Evolutionary conservation across 2,329 filamentous ascomycete genomes (phyloP), one percentile per base, ranked within the genome.

Genomic region (Stachybotrys echinatus): DNA sequence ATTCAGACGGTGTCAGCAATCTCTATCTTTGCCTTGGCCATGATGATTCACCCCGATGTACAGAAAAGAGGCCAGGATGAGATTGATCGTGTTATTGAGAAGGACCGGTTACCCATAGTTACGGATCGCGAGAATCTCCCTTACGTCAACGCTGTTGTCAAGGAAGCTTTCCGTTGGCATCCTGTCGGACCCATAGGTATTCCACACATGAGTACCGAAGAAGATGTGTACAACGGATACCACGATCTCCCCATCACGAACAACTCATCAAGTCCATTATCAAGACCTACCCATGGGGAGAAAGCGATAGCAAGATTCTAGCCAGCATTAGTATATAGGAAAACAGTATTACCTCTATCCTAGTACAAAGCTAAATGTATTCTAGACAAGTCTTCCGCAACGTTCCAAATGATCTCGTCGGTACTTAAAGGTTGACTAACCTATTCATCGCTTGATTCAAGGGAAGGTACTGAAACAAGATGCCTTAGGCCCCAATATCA

Each of bases 141-240:
- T 0, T 66, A 65, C 21, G 42, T 65, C 10, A 48, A 65, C 12
- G 61, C 61, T 1, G 39, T 59, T 3, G 53, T 66, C 0, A 66
- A 65, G n/a, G 64, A 67, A 27, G 49, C 54, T 5, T 31, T 59
- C 7, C 48, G 65, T 2, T 67, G 59, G 60, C 54, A 57, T 42
- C 61, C 62, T 1, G 55, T 65, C 3, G 59, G 58, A 0, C 66
- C 68, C 1, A 59, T 71, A 49, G 56, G 62, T 0, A 61, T 78
- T 2, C 63, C 68, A 3, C 66, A 73, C 43, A 61, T 62, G 3
- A 69, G 72, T 7, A 61, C 61, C 0, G 58, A 58, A 3, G 61
- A 65, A 8, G 54, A 58, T 18, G 12, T 58, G 0, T 60, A 43
- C 18, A 54, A 55, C 10, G 57, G 57, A 0, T 61, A 61, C 23